Evolutionary conservation across 192 early-diverging fungal genomes (phyloP).

Genomic region (Linnemannia exigua): DNA sequence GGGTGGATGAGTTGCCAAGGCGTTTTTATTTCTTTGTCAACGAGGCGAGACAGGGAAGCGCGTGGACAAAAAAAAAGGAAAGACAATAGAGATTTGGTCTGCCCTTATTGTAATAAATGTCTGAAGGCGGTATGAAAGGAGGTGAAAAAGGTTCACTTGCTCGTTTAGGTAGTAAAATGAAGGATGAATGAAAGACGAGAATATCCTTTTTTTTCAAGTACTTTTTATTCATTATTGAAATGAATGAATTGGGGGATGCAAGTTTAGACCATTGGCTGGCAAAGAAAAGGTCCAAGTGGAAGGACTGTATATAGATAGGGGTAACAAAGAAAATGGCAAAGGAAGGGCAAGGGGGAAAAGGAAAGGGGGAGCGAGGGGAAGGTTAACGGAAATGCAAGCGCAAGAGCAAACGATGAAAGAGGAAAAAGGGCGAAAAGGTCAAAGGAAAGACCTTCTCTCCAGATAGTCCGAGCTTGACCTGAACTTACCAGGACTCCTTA

Average conservation of each 20-base stretch:
- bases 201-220: background rate
- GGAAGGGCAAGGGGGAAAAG: too few relatives aligned
- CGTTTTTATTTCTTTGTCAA: background rate
- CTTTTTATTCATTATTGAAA: background rate
- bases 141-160: background rate
- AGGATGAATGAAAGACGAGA: background rate
- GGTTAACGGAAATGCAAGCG: background rate
- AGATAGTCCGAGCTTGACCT: background rate
- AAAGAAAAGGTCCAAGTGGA: background rate
- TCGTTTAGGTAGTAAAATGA: background rate
- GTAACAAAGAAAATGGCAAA: too few relatives aligned
- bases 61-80: background rate
- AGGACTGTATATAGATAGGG: background rate
- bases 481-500: background rate
- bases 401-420: background rate
- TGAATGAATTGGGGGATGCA: background rate
- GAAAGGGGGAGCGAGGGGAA: too few relatives aligned
- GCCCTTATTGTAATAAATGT: background rate
- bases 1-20: background rate
- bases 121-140: background rate
- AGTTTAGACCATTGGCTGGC: background rate
- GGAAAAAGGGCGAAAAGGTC: constrained; percentile 8
- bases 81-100: background rate
- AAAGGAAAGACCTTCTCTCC: background rate
- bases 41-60: background rate